Percentiles rank a stretch among this genome's conserved stretches.
phyloP scores from a whole-genome alignment of 805 yeast genomes.

The Lachancea quebecensis region DNA sequence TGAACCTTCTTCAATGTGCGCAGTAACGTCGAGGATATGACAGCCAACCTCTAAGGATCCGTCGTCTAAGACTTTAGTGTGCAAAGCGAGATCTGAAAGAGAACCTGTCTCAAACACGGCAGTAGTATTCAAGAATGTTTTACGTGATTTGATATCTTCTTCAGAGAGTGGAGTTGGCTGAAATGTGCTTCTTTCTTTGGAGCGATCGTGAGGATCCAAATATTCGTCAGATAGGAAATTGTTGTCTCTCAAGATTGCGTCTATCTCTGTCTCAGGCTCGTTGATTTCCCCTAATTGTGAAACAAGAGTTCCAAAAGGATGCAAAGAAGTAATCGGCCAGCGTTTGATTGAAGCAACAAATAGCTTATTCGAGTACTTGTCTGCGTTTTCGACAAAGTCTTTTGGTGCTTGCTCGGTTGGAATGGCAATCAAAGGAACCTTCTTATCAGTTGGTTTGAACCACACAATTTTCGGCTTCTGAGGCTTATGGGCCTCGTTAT shows the following conservation, averaged over 20 bases:
- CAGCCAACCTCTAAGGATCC: slow-evolving; percentile 69
- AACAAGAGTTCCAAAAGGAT: slow-evolving; percentile 92
- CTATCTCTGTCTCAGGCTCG: slow-evolving; percentile 72
- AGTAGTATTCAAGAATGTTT: slow-evolving; percentile 24
- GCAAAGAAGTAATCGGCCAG: slow-evolving; percentile 98
- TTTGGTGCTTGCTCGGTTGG: slow-evolving; percentile 98
- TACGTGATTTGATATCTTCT: slow-evolving; percentile 16
- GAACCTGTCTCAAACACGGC: slow-evolving; percentile 30
- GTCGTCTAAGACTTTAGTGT: slow-evolving; percentile 56
- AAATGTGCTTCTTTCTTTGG: slow-evolving; percentile 23
- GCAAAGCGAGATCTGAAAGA: slow-evolving; percentile 71
- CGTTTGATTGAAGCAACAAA: slow-evolving; percentile 95
- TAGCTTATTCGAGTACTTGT: slow-evolving; percentile 67
- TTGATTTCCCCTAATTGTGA: slow-evolving; percentile 79
- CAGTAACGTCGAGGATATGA: slow-evolving; percentile 76
- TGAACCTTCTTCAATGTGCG: slow-evolving; percentile 65
- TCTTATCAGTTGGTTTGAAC: slow-evolving; percentile 98
- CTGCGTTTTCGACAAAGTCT: slow-evolving; percentile 91
- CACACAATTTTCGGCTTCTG: slow-evolving; percentile 90
- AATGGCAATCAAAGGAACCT: slow-evolving; percentile 95
- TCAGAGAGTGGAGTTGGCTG: slow-evolving; percentile 19
- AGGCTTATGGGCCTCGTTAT: slow-evolving; percentile 47
- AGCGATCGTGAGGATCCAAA: slow-evolving; percentile 38
- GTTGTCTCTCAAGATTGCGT: slow-evolving; percentile 82
- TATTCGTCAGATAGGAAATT: slow-evolving; percentile 79